Percentiles rank a stretch among this genome's conserved stretches.
Evolutionary conservation across 2,329 filamentous ascomycete genomes (phyloP).

Genomic region (Orbilia javanica): DNA sequence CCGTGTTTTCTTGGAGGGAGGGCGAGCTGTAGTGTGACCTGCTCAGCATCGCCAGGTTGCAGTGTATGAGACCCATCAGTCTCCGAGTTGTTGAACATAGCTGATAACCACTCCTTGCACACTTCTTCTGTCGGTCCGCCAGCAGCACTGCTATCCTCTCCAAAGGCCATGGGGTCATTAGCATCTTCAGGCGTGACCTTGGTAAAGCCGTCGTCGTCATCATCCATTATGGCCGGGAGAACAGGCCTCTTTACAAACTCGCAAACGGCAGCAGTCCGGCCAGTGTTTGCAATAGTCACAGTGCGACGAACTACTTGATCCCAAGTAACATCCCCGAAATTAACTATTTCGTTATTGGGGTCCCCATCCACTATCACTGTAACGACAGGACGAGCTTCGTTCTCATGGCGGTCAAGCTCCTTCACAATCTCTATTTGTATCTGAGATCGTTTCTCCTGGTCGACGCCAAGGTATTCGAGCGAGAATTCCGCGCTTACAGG

Average conservation of each 20-base stretch:
- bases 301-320: constrained; percentile 74
- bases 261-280: constrained; percentile 82
- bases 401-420: constrained; percentile 89
- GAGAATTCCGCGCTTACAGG: constrained; percentile 86
- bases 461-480: constrained; percentile 85
- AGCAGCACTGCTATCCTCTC: constrained; percentile 31
- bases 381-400: constrained; percentile 84
- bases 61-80: constrained; percentile 66
- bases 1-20: constrained; percentile 71
- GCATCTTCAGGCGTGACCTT: constrained; percentile 61
- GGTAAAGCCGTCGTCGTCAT: constrained; percentile 60
- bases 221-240: constrained; percentile 67
- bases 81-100: constrained; percentile 26
- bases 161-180: constrained; percentile 51
- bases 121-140: constrained; percentile 28
- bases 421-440: constrained; percentile 81
- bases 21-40: constrained; percentile 72
- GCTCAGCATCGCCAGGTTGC: constrained; percentile 85
- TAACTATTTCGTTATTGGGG: constrained; percentile 72
- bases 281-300: constrained; percentile 91
- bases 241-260: constrained; percentile 80
- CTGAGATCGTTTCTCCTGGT: constrained; percentile 84
- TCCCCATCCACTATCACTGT: constrained; percentile 78
- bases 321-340: constrained; percentile 82
- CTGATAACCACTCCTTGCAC: constrained; percentile 47